These are phyloP conservation scores for Sporisorium sorghi DNA, from an alignment of 1,284 basidiomycete species.

Conservation along the genomic window DNA sequence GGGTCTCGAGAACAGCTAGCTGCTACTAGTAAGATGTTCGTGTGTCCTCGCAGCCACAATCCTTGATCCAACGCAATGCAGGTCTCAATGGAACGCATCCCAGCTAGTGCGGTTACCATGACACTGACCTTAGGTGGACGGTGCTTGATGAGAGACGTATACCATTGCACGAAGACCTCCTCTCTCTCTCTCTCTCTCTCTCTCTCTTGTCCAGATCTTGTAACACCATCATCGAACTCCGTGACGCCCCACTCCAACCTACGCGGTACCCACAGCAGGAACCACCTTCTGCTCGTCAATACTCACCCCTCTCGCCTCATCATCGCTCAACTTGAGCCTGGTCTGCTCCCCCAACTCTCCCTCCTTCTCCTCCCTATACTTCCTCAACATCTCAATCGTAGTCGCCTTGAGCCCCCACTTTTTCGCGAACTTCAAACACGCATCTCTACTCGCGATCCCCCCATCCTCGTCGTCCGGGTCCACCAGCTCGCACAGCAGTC, in stretches of 20 bases:
- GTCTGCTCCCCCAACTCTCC: constrained; percentile 29
- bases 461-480: constrained; percentile 87
- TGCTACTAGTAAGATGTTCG: no score
- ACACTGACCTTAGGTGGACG: no score
- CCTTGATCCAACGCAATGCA: no score
- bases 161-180: no score
- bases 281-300: constrained; percentile 48
- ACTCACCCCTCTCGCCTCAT: constrained; percentile 39
- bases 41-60: no score
- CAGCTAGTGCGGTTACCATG: no score
- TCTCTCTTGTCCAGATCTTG: no score
- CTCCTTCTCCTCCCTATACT: constrained; percentile 66
- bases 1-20: not conserved
- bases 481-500: constrained; percentile 93
- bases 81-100: no score
- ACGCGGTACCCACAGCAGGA: constrained; percentile 18
- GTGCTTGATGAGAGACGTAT: no score
- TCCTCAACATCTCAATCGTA: constrained; percentile 80
- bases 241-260: not conserved
- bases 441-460: constrained; percentile 94
- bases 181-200: no score
- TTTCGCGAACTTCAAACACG: constrained; percentile 91
- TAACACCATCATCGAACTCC: not conserved
- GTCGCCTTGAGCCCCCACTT: constrained; percentile 92
- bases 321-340: constrained; percentile 11